Base-by-base conservation (phyloP, 208 protist species). In the Trypanosoma platydactyli region DNA sequence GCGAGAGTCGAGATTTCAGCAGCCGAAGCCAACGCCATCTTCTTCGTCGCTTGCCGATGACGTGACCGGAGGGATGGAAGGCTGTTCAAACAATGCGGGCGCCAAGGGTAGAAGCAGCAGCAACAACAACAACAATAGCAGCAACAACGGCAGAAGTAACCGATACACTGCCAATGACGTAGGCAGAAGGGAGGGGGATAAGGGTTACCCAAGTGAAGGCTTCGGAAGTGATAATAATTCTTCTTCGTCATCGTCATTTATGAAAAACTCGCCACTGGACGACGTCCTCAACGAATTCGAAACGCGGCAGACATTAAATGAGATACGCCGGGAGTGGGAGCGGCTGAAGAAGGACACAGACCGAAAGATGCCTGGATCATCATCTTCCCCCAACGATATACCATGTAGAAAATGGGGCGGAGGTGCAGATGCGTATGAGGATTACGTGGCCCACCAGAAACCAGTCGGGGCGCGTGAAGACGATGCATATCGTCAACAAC, bases 341-440 rank as follows among this genome's bases (percentile, higher is more conserved):
- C 66, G 65, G 33, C 42, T 79, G 25, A 60, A 70, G 42, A 50
- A 29, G 30, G 73, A 72, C n/a, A 55, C 70, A n/a, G 55, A 79
- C 16, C 41, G 33, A 1, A 66, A 73, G 35, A 62, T 73, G 45
- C 16, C 42, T 13, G 6, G 41, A 12, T 16, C 45, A 30, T 18
- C 57, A 35, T 3, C 49, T 11, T 6, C 48, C 7, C n/a, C 48
- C 24, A 40, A 45, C 6, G 1, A 46, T 1, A 15, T 15, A 6
- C 20, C 30, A 30, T 45, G 51, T 38, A 41, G 53, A 35, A 69
- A 48, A 25, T 29, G 9, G 0, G 50, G 48, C 22, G 3, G 12
- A 22, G 64, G n/a, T 33, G 58, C 11, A 33, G 44, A 62, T 18
- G 44, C 38, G 24, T 63, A 77, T 30, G 55, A 68, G 38, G 60